Conservation (phyloP, 2,329 filamentous ascomycete genomes). For the Ophiostoma sp. region DNA sequence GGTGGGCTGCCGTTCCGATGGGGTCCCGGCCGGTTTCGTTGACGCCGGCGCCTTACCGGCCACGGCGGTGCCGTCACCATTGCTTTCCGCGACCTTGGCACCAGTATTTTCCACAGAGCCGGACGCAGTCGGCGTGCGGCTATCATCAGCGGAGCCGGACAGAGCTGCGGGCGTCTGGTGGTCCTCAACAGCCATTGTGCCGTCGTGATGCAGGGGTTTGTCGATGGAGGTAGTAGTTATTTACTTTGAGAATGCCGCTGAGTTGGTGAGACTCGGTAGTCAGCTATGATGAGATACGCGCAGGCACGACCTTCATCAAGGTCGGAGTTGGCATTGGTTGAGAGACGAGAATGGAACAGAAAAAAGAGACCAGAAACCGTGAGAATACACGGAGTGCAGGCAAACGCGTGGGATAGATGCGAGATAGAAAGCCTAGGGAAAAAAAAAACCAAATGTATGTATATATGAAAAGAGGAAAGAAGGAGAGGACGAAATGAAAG, state of each 20-base stretch:
- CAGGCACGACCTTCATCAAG: neutral
- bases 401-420: no score
- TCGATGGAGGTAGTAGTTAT: no score
- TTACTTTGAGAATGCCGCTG: neutral
- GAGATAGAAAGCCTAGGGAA: neutral
- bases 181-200: neutral
- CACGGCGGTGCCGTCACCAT: neutral
- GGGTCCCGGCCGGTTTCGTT: neutral
- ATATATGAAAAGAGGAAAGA: neutral
- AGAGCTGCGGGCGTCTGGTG: neutral
- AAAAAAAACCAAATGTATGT: no score
- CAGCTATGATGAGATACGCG: neutral
- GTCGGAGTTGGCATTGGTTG: neutral
- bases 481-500: neutral
- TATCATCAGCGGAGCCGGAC: neutral
- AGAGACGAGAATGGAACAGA: neutral
- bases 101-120: neutral
- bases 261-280: neutral
- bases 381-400: no score
- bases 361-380: neutral
- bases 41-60: conserved; percentile 33
- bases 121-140: neutral
- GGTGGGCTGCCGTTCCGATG: conserved; percentile 46
- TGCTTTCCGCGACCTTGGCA: neutral
- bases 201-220: neutral